Evolutionary conservation across 768 basidiomycete genomes (phyloP).

Genomic region (Termitomyces heimii): DNA sequence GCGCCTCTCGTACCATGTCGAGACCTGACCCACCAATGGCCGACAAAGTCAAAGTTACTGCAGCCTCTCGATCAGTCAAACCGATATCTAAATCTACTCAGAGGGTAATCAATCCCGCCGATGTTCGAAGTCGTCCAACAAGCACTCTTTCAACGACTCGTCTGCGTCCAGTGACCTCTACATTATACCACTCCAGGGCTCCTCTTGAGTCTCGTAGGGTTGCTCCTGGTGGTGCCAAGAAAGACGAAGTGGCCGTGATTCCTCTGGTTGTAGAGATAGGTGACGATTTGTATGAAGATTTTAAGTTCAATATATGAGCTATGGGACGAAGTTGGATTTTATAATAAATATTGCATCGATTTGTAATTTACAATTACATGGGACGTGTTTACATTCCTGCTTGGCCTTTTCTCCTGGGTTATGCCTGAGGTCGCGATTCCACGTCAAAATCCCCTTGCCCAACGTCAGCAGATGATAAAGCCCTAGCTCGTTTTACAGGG

Average conservation of each 20-base stretch:
- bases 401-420: neutral
- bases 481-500: neutral
- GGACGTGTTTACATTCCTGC: neutral
- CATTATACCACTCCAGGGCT: constrained; percentile 6
- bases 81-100: neutral
- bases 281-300: constrained; percentile 16
- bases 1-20: neutral
- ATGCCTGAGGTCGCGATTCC: neutral
- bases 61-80: neutral
- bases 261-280: constrained; percentile 2
- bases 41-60: neutral
- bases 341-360: neutral
- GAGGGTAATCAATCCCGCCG: neutral
- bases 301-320: constrained; percentile 19
- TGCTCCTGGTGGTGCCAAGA: neutral
- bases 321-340: neutral
- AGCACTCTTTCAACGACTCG: neutral
- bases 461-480: neutral
- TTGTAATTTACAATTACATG: neutral
- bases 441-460: neutral
- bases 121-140: constrained; percentile 2
- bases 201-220: neutral
- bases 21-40: neutral
- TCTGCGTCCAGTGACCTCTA: constrained; percentile 8
- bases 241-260: neutral